Conservation (phyloP, 1,284 basidiomycete genomes). For the Pseudozyma flocculosa region DNA sequence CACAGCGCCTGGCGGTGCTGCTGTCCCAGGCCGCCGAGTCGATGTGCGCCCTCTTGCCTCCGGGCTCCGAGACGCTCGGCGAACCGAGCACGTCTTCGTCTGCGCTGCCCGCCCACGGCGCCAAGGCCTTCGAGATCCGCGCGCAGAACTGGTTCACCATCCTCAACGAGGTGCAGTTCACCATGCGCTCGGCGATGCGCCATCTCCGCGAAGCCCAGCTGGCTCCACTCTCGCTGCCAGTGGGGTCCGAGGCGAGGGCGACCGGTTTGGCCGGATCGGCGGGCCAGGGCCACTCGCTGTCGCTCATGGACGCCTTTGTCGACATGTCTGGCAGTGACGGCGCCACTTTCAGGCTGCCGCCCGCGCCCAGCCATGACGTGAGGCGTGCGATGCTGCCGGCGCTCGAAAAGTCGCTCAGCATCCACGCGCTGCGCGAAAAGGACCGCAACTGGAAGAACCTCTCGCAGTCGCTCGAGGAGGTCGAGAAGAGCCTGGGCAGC, state of each 20-base stretch:
- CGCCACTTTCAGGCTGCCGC: constrained; percentile 21
- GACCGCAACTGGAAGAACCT: constrained; percentile 28
- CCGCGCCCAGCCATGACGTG: not conserved
- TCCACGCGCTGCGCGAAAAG: constrained; percentile 24
- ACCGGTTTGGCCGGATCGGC: constrained; percentile 28
- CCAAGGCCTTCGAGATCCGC: constrained; percentile 30
- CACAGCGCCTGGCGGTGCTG: constrained; percentile 15
- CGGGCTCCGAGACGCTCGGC: not conserved
- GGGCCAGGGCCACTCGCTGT: constrained; percentile 19
- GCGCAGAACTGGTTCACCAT: constrained; percentile 37
- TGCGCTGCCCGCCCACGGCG: constrained; percentile 1
- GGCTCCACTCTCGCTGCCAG: constrained; percentile 18
- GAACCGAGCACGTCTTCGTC: not conserved
- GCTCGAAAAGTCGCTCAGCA: constrained; percentile 17
- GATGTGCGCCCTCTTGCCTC: constrained; percentile 24
- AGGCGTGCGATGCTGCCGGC: not conserved
- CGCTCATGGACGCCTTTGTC: constrained; percentile 31
- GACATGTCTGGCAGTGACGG: constrained; percentile 23
- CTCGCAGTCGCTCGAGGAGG: constrained; percentile 20
- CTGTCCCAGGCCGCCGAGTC: constrained; percentile 34
- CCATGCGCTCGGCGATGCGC: constrained; percentile 19
- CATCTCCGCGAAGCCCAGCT: constrained; percentile 29
- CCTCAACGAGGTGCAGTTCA: constrained; percentile 41
- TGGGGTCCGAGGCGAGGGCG: constrained; percentile 11
- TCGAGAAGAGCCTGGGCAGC: constrained; percentile 6